A percentile compares a stretch with the other conserved stretches of the same genome.
phyloP scores from a whole-genome alignment of 2,329 filamentous ascomycete species.

The Cytospora piceicola region DNA sequence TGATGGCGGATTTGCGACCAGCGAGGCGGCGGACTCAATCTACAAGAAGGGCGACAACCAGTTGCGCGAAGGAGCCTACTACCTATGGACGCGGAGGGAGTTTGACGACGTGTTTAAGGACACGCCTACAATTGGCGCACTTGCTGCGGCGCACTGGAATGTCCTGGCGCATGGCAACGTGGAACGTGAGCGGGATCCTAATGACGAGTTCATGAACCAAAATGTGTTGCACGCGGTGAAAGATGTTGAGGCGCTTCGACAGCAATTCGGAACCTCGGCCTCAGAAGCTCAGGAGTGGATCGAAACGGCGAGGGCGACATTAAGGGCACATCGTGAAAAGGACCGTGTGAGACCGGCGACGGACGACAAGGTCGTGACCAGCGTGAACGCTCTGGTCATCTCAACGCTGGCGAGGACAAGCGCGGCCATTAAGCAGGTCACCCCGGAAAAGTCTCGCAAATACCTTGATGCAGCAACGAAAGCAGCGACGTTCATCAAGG shows the following conservation, averaged over 20 bases:
- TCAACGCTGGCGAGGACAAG: slow-evolving; percentile 77
- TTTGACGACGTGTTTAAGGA: slow-evolving; percentile 72
- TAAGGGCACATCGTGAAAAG: slow-evolving; percentile 72
- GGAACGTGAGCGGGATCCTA: slow-evolving; percentile 77
- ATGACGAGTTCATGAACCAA: slow-evolving; percentile 93
- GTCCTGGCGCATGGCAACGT: slow-evolving; percentile 87
- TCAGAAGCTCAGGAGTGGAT: slow-evolving; percentile 72
- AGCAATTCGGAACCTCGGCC: slow-evolving; percentile 73
- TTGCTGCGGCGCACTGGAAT: slow-evolving; percentile 84
- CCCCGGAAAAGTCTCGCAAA: slow-evolving; percentile 57
- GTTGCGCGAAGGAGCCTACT: slow-evolving; percentile 89
- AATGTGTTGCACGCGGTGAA: slow-evolving; percentile 80
- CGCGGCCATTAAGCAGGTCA: slow-evolving; percentile 66
- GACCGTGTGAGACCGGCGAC: slow-evolving; percentile 77
- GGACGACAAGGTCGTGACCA: slow-evolving; percentile 86
- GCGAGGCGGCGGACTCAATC: slow-evolving; percentile 87
- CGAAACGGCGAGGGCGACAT: slow-evolving; percentile 65
- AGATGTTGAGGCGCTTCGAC: slow-evolving; percentile 69
- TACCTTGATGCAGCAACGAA: slow-evolving; percentile 70
- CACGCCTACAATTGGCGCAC: slow-evolving; percentile 62
- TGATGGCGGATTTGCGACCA: slow-evolving; percentile 79
- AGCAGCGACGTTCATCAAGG: slow-evolving; percentile 72
- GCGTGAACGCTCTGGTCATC: slow-evolving; percentile 89
- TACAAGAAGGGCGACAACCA: slow-evolving; percentile 75
- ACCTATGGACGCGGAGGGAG: slow-evolving; percentile 90